Conservation (phyloP, 2,329 filamentous ascomycete genomes). For the Bipolaris bicolor region DNA sequence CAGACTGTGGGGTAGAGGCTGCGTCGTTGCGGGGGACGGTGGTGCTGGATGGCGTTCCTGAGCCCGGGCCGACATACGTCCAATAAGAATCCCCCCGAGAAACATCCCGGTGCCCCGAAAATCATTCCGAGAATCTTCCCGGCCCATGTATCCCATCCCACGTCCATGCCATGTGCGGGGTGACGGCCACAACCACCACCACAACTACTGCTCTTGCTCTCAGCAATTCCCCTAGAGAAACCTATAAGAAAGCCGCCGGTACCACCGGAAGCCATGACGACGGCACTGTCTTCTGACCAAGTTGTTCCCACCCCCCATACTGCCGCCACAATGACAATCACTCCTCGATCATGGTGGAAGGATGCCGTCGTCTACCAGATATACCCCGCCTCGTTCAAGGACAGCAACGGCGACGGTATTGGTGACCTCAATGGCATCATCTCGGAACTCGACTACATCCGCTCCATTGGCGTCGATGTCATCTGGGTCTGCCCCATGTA, state of each 20-base stretch:
- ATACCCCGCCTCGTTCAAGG: conserved; percentile 67
- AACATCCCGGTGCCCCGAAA: background rate
- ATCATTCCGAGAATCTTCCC: too few relatives aligned
- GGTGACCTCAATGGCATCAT: conserved; percentile 66
- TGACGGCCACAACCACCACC: background rate
- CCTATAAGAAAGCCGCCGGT: conserved; percentile 17
- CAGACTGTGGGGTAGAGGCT: conserved; percentile 2
- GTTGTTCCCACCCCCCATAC: background rate
- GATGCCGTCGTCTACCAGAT: conserved; percentile 67
- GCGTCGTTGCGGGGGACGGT: conserved; percentile 8
- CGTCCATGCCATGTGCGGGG: too few relatives aligned
- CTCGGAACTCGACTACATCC: conserved; percentile 62
- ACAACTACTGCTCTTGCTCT: background rate
- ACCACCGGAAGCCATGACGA: conserved; percentile 8
- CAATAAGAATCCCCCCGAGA: conserved; percentile 16
- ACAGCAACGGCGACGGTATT: conserved; percentile 62
- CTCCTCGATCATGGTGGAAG: conserved; percentile 62
- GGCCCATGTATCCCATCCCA: too few relatives aligned
- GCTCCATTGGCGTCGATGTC: conserved; percentile 53
- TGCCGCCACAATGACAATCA: conserved; percentile 35
- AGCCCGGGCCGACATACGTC: conserved; percentile 21
- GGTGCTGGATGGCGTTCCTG: background rate
- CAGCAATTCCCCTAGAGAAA: background rate
- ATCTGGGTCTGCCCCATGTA: conserved; percentile 52
- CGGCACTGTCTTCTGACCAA: background rate